Percentiles rank a stretch among this genome's conserved stretches.
Conservation (phyloP, 352 stramenopile genomes). For the Chrysophaeum taylorii region DNA sequence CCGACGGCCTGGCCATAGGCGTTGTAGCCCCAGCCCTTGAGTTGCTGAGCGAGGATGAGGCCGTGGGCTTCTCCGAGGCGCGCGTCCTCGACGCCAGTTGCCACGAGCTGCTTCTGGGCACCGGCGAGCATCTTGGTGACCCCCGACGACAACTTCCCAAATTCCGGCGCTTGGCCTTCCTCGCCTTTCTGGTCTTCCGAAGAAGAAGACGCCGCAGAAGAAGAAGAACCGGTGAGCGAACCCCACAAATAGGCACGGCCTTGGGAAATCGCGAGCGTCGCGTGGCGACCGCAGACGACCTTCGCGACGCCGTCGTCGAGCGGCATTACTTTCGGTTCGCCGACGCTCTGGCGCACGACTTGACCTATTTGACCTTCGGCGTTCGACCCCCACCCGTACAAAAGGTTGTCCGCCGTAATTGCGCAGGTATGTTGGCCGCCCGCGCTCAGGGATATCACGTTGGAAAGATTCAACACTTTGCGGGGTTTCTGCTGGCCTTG, state of each 20-base stretch:
- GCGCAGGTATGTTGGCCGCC: neutral
- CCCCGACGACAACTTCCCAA: neutral
- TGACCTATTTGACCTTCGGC: conserved; percentile 6
- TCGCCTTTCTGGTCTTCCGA: neutral
- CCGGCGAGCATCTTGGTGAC: neutral
- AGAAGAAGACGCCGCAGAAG: neutral
- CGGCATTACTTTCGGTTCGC: no score
- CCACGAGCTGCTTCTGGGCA: conserved; percentile 5
- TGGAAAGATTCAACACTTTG: neutral
- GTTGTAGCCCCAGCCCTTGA: conserved; percentile 13
- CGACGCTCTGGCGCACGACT: neutral
- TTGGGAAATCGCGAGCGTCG: neutral
- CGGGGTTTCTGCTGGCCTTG: conserved; percentile 6
- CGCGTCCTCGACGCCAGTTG: neutral
- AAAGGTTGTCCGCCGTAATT: neutral
- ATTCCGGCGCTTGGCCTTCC: conserved; percentile 1
- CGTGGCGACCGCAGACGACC: conserved; percentile 5
- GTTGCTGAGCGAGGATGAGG: neutral
- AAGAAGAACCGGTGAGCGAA: neutral
- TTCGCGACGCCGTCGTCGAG: neutral
- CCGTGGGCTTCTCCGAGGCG: conserved; percentile 3
- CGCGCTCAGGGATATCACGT: neutral
- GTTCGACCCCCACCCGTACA: conserved; percentile 1
- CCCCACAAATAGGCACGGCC: conserved; percentile 6
- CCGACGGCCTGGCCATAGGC: conserved; percentile 7